Base-by-base conservation (phyloP, 345 rosid species). In the Gynandropsis gynandra region DNA sequence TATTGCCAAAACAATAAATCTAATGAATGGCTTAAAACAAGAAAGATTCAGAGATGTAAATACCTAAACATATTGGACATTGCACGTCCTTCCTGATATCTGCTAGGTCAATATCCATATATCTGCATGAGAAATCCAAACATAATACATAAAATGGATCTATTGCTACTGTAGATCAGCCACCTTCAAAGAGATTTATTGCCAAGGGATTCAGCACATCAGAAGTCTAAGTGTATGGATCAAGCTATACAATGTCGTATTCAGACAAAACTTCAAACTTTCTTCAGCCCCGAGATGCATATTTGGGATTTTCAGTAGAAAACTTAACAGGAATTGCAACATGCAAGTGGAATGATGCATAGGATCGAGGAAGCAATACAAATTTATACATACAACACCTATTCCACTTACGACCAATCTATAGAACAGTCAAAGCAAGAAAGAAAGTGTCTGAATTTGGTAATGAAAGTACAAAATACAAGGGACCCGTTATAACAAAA, bases 11-110 rank as follows among this genome's bases (percentile, higher is more conserved):
- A 39, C 41, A 18, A 29, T 17, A 13, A 42, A 56, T 16, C 50
- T 29, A 11, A 15, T 10, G n/a, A 38, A 54, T 17, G 20, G 18
- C 17, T 41, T 46, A 54, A 14, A 24, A 59, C 49, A 46, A 31
- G 10, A 27, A 56, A 40, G 37, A 56, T n/a, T 16, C 9, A 47
- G 52, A 56, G 47, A 39, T 65, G 55, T 24, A 42, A 50, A 61
- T 76, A 90, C 96, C 98, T 55, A 90, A 74, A 68, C 96, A 90
- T 65, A 90, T 90, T 12, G 98, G 89, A 59, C 98, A 90, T 9
- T 86, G 92, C 31, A 90, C 92, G 51, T 78, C 83, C 65, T 67
- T 83, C 51, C 94, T 95, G 55, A 90, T 74, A 15, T 81, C 85
- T 4, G 74, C 74, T 35, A 86, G 80, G 51, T 86, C 80, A 43